phyloP scores from a whole-genome alignment of 768 basidiomycete species.

The Suillus subalutaceus region DNA sequence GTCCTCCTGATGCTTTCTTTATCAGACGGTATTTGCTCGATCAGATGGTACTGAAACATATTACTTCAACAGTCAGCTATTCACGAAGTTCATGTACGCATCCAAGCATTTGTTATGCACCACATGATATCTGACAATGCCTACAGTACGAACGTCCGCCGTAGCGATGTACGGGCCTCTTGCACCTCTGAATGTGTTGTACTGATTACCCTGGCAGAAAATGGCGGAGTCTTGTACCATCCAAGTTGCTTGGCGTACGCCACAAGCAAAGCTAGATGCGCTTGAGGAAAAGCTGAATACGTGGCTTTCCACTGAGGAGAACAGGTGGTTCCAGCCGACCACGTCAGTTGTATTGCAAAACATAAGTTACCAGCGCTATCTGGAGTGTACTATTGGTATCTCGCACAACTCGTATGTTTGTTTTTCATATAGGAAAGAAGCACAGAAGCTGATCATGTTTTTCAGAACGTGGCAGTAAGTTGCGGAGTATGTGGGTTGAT shows the following conservation, averaged over 20 bases:
- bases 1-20: slow-evolving; percentile 4
- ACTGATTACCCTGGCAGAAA: slow-evolving; percentile 45
- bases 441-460: slow-evolving; percentile 11
- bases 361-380: slow-evolving; percentile 65
- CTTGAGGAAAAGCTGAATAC: slow-evolving; percentile 69
- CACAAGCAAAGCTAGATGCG: slow-evolving; percentile 68
- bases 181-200: not conserved
- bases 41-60: slow-evolving; percentile 78
- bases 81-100: slow-evolving; percentile 72
- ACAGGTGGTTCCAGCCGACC: slow-evolving; percentile 74
- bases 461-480: slow-evolving; percentile 40
- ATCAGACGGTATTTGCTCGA: slow-evolving; percentile 68
- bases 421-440: not conserved
- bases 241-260: slow-evolving; percentile 78
- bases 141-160: slow-evolving; percentile 67
- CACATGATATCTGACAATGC: slow-evolving; percentile 6
- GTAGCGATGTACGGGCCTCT: slow-evolving; percentile 56
- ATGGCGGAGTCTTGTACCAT: slow-evolving; percentile 68
- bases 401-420: slow-evolving; percentile 48
- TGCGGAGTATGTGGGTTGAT: not conserved
- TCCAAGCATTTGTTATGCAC: slow-evolving; percentile 2
- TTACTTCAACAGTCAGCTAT: slow-evolving; percentile 80
- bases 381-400: slow-evolving; percentile 72
- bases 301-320: slow-evolving; percentile 80
- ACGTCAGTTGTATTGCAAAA: slow-evolving; percentile 65